phyloP scores from a whole-genome alignment of 73 alveolate genomes.

The Paraurostyla sp. region DNA sequence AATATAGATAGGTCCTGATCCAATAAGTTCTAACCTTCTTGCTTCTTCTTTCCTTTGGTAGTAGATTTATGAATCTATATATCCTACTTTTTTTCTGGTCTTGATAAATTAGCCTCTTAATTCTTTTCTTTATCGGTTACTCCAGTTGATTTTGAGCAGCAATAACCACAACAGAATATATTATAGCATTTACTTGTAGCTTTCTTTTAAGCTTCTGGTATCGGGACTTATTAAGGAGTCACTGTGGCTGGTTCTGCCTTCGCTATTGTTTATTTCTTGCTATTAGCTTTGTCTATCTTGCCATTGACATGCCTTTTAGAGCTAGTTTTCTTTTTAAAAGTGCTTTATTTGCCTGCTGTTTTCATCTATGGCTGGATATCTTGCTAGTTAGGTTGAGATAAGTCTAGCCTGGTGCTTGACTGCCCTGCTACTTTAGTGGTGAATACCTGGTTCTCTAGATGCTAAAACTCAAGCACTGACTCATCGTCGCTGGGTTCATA shows the following conservation, averaged over 20 bases:
- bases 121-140: constrained; percentile 20
- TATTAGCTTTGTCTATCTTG: too few species aligned
- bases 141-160: constrained; percentile 46
- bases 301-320: neutral
- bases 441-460: neutral
- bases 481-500: constrained; percentile 61
- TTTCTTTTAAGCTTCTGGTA: too few species aligned
- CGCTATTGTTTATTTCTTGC: too few species aligned
- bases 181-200: constrained; percentile 4
- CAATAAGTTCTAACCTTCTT: neutral
- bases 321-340: neutral
- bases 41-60: neutral
- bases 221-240: too few species aligned
- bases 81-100: constrained; percentile 16
- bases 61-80: neutral
- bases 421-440: neutral
- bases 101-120: neutral
- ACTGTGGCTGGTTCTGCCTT: too few species aligned
- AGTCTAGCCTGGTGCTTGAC: neutral
- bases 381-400: neutral
- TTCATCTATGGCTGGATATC: neutral
- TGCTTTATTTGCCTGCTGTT: neutral
- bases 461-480: constrained; percentile 34
- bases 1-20: constrained; percentile 10
- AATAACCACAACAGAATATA: constrained; percentile 49